These are phyloP conservation scores for Solanum hybrid DNA, from an alignment of 305 asterid species.

Conservation along the genomic window DNA sequence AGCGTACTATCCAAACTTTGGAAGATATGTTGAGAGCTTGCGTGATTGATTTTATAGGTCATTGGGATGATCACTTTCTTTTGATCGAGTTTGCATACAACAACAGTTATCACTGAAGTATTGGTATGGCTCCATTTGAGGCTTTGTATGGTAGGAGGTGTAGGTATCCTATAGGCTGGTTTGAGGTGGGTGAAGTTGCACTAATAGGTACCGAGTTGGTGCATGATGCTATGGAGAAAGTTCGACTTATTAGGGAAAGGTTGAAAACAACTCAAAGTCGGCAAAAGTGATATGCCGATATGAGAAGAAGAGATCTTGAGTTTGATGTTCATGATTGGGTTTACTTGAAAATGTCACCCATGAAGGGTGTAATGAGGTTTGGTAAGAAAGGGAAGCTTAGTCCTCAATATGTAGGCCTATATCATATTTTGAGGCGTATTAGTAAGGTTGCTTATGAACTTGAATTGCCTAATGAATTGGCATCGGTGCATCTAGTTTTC, in stretches of 20 bases:
- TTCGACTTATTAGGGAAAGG: neutral
- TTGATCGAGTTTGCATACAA: neutral
- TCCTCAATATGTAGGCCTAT: neutral
- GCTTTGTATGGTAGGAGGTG: neutral
- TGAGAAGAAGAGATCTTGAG: neutral
- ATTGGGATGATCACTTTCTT: neutral
- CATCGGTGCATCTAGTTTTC: neutral
- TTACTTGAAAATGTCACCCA: neutral
- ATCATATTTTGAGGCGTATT: neutral
- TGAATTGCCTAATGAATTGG: neutral
- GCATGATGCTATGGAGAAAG: neutral
- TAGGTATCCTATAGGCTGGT: neutral
- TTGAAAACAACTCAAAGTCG: neutral
- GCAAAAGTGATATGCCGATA: neutral
- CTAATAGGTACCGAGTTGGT: neutral
- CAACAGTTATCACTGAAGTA: neutral
- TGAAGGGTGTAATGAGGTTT: neutral
- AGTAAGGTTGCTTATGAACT: neutral
- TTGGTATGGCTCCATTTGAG: neutral
- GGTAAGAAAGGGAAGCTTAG: neutral
- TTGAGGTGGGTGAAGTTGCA: neutral
- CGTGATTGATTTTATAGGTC: neutral
- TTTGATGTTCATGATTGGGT: neutral
- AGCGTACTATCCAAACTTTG: neutral
- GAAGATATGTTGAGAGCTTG: neutral